Percentiles rank a stretch among this genome's conserved stretches.
phyloP scores from a whole-genome alignment of 352 stramenopile species.

The Aphanomyces astaci region DNA sequence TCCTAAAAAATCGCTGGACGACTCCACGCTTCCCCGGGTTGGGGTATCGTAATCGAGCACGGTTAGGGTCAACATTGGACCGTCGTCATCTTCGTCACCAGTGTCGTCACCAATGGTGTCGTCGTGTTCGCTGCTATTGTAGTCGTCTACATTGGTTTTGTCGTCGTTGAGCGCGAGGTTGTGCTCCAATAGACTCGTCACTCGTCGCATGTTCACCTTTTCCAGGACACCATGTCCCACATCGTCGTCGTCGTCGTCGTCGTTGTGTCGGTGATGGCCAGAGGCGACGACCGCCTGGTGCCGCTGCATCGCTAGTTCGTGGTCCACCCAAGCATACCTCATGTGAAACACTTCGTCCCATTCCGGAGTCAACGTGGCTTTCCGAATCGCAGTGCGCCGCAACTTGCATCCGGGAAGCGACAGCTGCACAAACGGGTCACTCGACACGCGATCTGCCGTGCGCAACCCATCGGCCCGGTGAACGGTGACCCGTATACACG shows the following conservation, averaged over 20 bases:
- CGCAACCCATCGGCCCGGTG: slow-evolving; percentile 42
- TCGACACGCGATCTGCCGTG: slow-evolving; percentile 45
- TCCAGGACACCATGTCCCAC: not conserved
- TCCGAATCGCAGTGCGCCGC: slow-evolving; percentile 38
- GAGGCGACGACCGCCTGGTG: not conserved
- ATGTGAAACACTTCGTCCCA: slow-evolving; percentile 73
- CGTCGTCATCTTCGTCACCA: slow-evolving; percentile 17
- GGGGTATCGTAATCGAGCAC: slow-evolving; percentile 18
- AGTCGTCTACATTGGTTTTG: no score
- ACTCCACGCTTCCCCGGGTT: not conserved
- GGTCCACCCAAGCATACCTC: slow-evolving; percentile 33
- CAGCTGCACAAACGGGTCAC: slow-evolving; percentile 58
- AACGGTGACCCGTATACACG: slow-evolving; percentile 51
- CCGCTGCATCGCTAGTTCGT: not conserved
- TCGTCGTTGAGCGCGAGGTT: not conserved
- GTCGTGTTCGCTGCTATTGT: not conserved
- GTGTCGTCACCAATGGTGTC: not conserved
- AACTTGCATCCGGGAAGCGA: not conserved
- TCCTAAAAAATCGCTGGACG: slow-evolving; percentile 40
- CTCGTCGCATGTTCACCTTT: not conserved
- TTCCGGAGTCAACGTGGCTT: slow-evolving; percentile 45
- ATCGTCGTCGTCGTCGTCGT: slow-evolving; percentile 6
- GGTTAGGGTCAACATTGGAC: not conserved
- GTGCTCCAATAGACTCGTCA: not conserved
- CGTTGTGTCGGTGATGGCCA: slow-evolving; percentile 24